These are phyloP conservation scores for Jatropha podagrica DNA, from an alignment of 441 rosid genomes.

Conservation along the genomic window DNA sequence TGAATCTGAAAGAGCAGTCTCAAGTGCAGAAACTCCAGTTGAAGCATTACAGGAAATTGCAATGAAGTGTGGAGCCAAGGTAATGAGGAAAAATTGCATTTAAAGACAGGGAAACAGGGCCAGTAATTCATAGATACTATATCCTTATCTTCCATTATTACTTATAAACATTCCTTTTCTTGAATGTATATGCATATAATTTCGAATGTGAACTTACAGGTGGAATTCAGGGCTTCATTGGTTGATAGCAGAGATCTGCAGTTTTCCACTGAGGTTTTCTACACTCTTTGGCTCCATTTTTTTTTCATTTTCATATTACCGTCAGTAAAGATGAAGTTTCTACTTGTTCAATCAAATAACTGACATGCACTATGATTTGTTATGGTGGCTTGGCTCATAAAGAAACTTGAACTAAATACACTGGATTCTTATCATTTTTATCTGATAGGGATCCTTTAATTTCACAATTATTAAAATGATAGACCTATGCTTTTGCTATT, in stretches of 20 bases:
- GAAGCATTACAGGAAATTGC: conserved; percentile 77
- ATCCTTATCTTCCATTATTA: conserved; percentile 1
- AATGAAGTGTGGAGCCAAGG: conserved; percentile 86
- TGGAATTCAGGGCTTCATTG: conserved; percentile 75
- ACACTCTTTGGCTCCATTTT: conserved; percentile 23
- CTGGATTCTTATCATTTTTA: neutral
- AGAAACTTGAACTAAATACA: neutral
- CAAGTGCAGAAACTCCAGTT: conserved; percentile 62
- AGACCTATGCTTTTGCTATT: neutral
- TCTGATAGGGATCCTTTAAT: neutral
- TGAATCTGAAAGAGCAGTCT: conserved; percentile 54
- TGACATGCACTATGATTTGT: neutral
- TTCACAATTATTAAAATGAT: neutral
- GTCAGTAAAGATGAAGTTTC: conserved; percentile 7
- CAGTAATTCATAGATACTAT: conserved; percentile 7
- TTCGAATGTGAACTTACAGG: conserved; percentile 45
- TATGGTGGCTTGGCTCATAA: neutral
- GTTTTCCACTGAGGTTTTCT: conserved; percentile 77
- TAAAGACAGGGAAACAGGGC: conserved; percentile 8
- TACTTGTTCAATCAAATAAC: neutral
- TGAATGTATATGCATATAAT: neutral
- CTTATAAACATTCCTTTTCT: conserved; percentile 2
- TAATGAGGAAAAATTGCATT: conserved; percentile 24
- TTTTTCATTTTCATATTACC: conserved; percentile 6
- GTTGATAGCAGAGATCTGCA: conserved; percentile 69